Conservation (phyloP, 176 grass and related monocot species). For the Ensete ventricosum region DNA sequence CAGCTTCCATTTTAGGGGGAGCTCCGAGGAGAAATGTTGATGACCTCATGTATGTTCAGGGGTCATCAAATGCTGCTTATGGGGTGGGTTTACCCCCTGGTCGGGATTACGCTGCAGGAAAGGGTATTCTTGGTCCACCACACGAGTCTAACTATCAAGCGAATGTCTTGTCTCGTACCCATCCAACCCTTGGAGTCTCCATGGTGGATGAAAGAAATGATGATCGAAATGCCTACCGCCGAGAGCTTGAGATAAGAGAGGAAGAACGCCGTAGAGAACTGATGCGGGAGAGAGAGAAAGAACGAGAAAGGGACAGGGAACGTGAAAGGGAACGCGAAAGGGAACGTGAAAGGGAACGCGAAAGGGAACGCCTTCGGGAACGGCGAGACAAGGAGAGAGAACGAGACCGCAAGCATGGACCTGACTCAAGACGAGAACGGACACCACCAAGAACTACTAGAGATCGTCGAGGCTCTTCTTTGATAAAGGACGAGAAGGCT, state of each 20-base stretch:
- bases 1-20: slow-evolving; percentile 67
- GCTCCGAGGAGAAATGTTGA: slow-evolving; percentile 77
- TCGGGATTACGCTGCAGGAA: slow-evolving; percentile 70
- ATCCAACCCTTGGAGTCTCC: slow-evolving; percentile 44
- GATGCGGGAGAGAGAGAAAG: slow-evolving; percentile 39
- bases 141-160: slow-evolving; percentile 59
- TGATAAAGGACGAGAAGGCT: slow-evolving; percentile 57
- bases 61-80: slow-evolving; percentile 47
- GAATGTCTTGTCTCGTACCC: slow-evolving; percentile 35
- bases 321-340: no score
- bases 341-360: slow-evolving; percentile 40
- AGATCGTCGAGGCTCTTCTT: slow-evolving; percentile 64
- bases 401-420: slow-evolving; percentile 57
- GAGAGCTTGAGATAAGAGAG: slow-evolving; percentile 82
- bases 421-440: slow-evolving; percentile 58
- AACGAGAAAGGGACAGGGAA: slow-evolving; percentile 20
- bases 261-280: slow-evolving; percentile 62
- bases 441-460: slow-evolving; percentile 52
- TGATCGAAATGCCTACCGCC: slow-evolving; percentile 47
- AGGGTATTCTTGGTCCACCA: slow-evolving; percentile 50
- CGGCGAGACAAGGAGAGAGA: slow-evolving; percentile 77
- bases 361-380: slow-evolving; percentile 61
- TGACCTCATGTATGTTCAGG: slow-evolving; percentile 49
- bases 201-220: slow-evolving; percentile 60
- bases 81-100: slow-evolving; percentile 60